Evolutionary conservation across 2,329 filamentous ascomycete genomes (phyloP).

Genomic region (Paecilomyces formosus): DNA sequence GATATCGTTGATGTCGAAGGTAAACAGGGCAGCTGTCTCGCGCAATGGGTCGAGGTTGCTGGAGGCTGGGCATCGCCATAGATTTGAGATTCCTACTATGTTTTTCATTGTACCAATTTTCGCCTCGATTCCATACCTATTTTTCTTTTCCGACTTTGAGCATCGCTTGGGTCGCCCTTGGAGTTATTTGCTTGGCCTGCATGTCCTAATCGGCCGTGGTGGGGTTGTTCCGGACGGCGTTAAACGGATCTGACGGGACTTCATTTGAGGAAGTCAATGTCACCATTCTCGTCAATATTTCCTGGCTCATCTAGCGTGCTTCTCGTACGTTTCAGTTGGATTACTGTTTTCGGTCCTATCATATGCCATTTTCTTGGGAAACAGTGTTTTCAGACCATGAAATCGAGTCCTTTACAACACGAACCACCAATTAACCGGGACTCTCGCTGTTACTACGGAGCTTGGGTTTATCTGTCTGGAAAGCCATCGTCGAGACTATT

Average conservation of each 20-base stretch:
- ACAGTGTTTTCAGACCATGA: slow-evolving; percentile 4
- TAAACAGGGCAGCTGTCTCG: slow-evolving; percentile 89
- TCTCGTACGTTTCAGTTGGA: slow-evolving; percentile 22
- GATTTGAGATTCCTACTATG: slow-evolving; percentile 10
- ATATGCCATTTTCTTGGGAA: slow-evolving; percentile 5
- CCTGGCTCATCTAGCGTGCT: slow-evolving; percentile 31
- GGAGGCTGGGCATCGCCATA: slow-evolving; percentile 75
- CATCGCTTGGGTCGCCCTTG: slow-evolving; percentile 23
- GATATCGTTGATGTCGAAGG: slow-evolving; percentile 97
- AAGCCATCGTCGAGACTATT: neutral
- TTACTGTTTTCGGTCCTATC: slow-evolving; percentile 13
- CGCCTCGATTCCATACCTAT: slow-evolving; percentile 19
- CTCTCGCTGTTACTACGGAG: slow-evolving; percentile 4
- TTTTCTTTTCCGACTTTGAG: slow-evolving; percentile 23
- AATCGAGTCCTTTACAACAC: slow-evolving; percentile 2
- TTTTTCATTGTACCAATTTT: slow-evolving; percentile 21
- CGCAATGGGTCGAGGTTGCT: slow-evolving; percentile 95
- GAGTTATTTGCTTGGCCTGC: slow-evolving; percentile 26
- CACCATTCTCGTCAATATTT: slow-evolving; percentile 27
- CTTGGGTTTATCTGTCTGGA: neutral
- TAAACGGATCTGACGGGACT: slow-evolving; percentile 28
- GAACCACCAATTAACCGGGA: slow-evolving; percentile 2
- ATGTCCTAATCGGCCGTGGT: slow-evolving; percentile 21
- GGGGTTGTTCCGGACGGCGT: slow-evolving; percentile 29
- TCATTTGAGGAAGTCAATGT: slow-evolving; percentile 23